A percentile compares a stretch with the other conserved stretches of the same genome.
Conservation (phyloP, 805 yeast genomes). For the Lipomyces sp. region DNA sequence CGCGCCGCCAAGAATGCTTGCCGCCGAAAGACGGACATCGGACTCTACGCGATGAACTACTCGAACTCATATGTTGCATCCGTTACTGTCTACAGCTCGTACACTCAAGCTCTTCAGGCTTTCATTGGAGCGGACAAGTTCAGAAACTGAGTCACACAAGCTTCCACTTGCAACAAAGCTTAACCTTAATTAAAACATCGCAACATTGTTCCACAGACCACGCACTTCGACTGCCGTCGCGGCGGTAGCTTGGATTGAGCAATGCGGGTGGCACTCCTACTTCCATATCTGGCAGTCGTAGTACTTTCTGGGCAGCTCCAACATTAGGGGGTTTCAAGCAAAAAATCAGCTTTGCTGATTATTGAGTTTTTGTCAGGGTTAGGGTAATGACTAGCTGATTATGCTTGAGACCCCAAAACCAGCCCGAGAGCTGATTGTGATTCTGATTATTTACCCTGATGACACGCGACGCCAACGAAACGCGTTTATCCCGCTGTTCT, state of each 20-base stretch:
- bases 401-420: not conserved
- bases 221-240: too few species aligned
- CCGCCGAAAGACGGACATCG: conserved; percentile 85
- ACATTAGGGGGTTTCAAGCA: conserved; percentile 1
- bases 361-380: not conserved
- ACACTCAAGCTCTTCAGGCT: conserved; percentile 89
- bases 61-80: conserved; percentile 91
- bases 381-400: not conserved
- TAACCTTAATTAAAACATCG: too few species aligned
- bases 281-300: too few species aligned
- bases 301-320: too few species aligned
- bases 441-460: not conserved
- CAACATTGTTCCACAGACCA: too few species aligned
- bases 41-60: conserved; percentile 91
- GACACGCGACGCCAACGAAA: too few species aligned
- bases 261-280: too few species aligned
- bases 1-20: conserved; percentile 43
- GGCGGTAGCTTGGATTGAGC: too few species aligned
- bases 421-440: not conserved
- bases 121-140: conserved; percentile 84
- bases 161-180: too few species aligned
- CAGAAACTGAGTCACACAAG: too few species aligned
- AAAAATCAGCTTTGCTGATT: not conserved
- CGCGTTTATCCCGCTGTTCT: too few species aligned
- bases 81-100: conserved; percentile 89